Evolutionary conservation across 2,329 filamentous ascomycete species (phyloP).

Genomic region (Neofusicoccum cordaticola): DNA sequence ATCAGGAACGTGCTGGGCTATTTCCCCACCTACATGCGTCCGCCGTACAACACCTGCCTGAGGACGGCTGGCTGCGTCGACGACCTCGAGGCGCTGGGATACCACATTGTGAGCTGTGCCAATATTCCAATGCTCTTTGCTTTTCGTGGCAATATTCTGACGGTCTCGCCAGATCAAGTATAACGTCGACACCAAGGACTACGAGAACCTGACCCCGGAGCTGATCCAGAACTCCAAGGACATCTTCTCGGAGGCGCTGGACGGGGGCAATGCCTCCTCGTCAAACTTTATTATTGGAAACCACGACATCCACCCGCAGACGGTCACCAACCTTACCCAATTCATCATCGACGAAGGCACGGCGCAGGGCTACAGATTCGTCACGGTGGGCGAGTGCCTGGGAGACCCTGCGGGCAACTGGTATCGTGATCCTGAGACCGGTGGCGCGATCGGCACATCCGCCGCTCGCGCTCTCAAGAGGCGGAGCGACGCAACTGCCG

Average conservation of each 20-base stretch:
- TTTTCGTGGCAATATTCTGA: not conserved
- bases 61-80: slow-evolving; percentile 29
- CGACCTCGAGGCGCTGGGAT: slow-evolving; percentile 45
- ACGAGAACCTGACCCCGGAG: slow-evolving; percentile 20
- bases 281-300: slow-evolving; percentile 23
- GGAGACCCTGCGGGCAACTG: slow-evolving; percentile 52
- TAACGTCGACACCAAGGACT: slow-evolving; percentile 28
- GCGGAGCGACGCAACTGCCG: too few relatives aligned
- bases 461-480: not conserved
- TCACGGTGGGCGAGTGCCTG: slow-evolving; percentile 59
- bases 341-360: slow-evolving; percentile 44
- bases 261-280: not conserved
- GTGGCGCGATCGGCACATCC: not conserved
- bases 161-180: slow-evolving; percentile 26
- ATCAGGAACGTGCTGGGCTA: slow-evolving; percentile 46
- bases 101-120: slow-evolving; percentile 40
- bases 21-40: slow-evolving; percentile 52
- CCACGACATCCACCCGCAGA: slow-evolving; percentile 54
- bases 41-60: slow-evolving; percentile 43
- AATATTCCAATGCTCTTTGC: not conserved
- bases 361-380: slow-evolving; percentile 30
- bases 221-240: slow-evolving; percentile 13
- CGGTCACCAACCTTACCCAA: slow-evolving; percentile 49
- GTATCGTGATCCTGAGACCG: slow-evolving; percentile 41
- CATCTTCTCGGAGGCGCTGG: not conserved